Evolutionary conservation across 108 stramenopile species (phyloP).

Genomic region (Licmophora abbreviata): DNA sequence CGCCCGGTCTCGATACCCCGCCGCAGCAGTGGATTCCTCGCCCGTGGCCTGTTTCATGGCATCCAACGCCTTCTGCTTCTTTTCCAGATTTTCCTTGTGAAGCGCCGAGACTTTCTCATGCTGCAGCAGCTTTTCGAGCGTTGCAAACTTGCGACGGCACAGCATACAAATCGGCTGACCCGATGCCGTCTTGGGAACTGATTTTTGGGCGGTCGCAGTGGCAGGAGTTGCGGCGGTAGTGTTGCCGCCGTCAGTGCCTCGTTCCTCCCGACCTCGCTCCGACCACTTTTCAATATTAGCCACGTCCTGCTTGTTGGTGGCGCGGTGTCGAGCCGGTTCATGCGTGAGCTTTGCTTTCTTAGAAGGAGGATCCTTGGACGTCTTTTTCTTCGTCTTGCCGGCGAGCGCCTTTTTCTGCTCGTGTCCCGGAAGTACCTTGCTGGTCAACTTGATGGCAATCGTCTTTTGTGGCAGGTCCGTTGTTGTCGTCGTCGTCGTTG

Average conservation of each 20-base stretch:
- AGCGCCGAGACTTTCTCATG: slow-evolving; percentile 65
- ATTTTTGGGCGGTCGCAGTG: background rate
- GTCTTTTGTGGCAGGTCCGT: too few species aligned
- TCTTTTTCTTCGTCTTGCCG: too few species aligned
- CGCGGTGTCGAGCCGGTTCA: too few species aligned
- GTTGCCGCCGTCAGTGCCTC: slow-evolving; percentile 12
- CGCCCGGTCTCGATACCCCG: too few species aligned
- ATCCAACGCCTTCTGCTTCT: slow-evolving; percentile 16
- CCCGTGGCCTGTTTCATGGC: background rate
- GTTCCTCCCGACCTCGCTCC: slow-evolving; percentile 50
- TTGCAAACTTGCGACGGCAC: slow-evolving; percentile 69
- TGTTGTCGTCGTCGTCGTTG: too few species aligned
- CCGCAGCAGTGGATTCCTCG: background rate
- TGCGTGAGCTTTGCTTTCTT: too few species aligned
- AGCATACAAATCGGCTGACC: slow-evolving; percentile 73
- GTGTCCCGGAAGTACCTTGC: too few species aligned
- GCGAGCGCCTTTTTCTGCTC: too few species aligned
- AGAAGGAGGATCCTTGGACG: too few species aligned
- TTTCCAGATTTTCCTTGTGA: slow-evolving; percentile 67
- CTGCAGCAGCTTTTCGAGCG: slow-evolving; percentile 49
- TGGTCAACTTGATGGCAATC: too few species aligned
- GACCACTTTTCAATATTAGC: slow-evolving; percentile 74
- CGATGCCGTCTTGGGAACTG: slow-evolving; percentile 26
- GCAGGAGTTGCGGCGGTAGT: background rate
- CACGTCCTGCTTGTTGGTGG: slow-evolving; percentile 43